phyloP scores from a whole-genome alignment of 805 yeast genomes.

The Yamadazyma tumulicola region DNA sequence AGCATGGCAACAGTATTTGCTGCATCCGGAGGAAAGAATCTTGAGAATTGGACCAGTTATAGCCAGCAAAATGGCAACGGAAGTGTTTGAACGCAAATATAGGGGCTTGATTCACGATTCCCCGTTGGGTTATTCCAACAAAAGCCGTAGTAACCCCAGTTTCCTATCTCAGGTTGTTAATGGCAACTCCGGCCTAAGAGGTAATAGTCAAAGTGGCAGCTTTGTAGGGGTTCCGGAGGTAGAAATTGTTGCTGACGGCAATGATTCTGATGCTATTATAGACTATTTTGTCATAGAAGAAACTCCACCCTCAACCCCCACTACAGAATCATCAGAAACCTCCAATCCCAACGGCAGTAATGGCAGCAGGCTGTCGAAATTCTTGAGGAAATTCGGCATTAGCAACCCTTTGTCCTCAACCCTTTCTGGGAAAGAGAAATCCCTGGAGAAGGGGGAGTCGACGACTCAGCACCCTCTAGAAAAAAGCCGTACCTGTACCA shows the following conservation, averaged over 20 bases:
- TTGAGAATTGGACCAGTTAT: constrained; percentile 53
- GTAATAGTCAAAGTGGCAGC: constrained; percentile 2
- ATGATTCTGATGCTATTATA: constrained; percentile 62
- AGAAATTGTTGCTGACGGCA: constrained; percentile 30
- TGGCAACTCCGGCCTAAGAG: constrained; percentile 26
- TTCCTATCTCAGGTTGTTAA: constrained; percentile 38
- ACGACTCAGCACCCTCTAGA: constrained; percentile 25
- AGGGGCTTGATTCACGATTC: constrained; percentile 58
- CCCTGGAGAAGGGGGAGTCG: constrained; percentile 8
- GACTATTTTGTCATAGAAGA: constrained; percentile 40
- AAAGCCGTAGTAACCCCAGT: constrained; percentile 17
- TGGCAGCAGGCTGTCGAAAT: constrained; percentile 11
- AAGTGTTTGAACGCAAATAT: constrained; percentile 51
- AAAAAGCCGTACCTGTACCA: constrained; percentile 44
- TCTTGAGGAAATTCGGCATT: constrained; percentile 17
- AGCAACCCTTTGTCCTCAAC: constrained; percentile 2
- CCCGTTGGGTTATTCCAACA: constrained; percentile 43
- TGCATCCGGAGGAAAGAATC: constrained; percentile 57
- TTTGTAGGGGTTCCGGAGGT: neutral
- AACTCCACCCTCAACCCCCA: constrained; percentile 7
- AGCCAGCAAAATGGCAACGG: constrained; percentile 43
- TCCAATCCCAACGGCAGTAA: neutral
- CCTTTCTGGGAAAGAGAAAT: constrained; percentile 7
- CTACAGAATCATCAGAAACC: constrained; percentile 6
- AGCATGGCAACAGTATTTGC: constrained; percentile 55